phyloP scores from a whole-genome alignment of 495 filamentous ascomycete genomes.

The Penicillium cosmopolitanum region DNA sequence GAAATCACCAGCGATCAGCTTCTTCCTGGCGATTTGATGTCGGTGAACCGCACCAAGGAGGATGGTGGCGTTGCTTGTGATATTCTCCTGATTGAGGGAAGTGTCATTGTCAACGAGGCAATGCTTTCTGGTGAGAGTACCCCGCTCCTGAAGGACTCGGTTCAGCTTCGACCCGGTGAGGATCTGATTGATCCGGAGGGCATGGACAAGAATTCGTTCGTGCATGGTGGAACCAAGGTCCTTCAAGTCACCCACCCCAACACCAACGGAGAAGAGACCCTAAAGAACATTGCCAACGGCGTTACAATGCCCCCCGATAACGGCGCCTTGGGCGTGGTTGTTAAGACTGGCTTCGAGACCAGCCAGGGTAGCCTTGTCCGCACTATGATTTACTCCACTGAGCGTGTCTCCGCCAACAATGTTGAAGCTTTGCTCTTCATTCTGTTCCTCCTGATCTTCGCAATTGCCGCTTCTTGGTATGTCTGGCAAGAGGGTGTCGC shows the following conservation, averaged over 20 bases:
- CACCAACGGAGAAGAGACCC: conserved; percentile 66
- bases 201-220: conserved; percentile 93
- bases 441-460: conserved; percentile 93
- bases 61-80: conserved; percentile 97
- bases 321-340: conserved; percentile 90
- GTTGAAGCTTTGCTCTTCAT: conserved; percentile 94
- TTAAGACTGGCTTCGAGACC: conserved; percentile 98
- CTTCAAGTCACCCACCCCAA: conserved; percentile 87
- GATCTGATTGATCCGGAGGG: conserved; percentile 87
- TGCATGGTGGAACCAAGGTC: conserved; percentile 97
- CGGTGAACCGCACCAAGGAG: conserved; percentile 93
- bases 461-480: conserved; percentile 98
- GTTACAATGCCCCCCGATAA: conserved; percentile 82
- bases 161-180: conserved; percentile 86
- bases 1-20: conserved; percentile 93
- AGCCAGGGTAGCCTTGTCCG: conserved; percentile 96
- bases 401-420: conserved; percentile 97
- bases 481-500: conserved; percentile 96
- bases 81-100: conserved; percentile 92
- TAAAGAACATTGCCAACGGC: conserved; percentile 67
- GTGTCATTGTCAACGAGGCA: conserved; percentile 97
- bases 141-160: conserved; percentile 92
- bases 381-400: conserved; percentile 99
- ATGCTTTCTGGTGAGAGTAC: conserved; percentile 99
- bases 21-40: conserved; percentile 93